These are phyloP conservation scores for Fomitopsis serialis DNA, from an alignment of 768 basidiomycete genomes.

Conservation along the genomic window DNA sequence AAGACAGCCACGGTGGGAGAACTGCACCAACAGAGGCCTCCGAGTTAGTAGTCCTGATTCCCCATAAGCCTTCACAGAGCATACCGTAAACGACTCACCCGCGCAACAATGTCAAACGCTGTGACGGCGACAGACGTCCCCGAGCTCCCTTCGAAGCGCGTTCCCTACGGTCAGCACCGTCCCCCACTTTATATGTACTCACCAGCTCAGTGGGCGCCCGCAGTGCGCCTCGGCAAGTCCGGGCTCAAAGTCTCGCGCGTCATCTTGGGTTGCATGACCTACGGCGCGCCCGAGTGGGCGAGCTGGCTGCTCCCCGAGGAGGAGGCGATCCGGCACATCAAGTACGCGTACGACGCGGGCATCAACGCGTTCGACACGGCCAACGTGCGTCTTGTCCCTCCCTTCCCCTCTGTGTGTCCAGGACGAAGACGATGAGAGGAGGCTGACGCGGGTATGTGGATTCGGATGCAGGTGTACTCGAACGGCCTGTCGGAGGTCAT, in stretches of 20 bases:
- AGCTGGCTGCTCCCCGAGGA: slow-evolving; percentile 34
- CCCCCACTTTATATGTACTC: not conserved
- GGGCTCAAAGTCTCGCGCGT: slow-evolving; percentile 25
- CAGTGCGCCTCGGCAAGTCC: slow-evolving; percentile 25
- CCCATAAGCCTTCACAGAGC: too few relatives aligned
- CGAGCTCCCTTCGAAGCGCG: slow-evolving; percentile 1
- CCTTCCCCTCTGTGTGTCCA: too few relatives aligned
- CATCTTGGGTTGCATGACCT: slow-evolving; percentile 33
- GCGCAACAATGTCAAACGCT: too few relatives aligned
- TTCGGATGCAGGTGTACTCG: slow-evolving; percentile 27
- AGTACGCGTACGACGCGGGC: slow-evolving; percentile 35
- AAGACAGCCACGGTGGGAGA: too few relatives aligned
- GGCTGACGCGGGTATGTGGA: not conserved
- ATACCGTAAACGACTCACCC: too few relatives aligned
- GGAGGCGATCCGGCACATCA: slow-evolving; percentile 34
- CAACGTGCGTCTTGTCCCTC: not conserved
- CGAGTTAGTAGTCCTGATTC: too few relatives aligned
- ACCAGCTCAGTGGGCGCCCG: not conserved
- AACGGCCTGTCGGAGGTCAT: slow-evolving; percentile 38
- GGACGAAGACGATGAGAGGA: too few relatives aligned
- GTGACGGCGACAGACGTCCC: slow-evolving; percentile 1
- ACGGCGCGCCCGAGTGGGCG: slow-evolving; percentile 26
- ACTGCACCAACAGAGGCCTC: too few relatives aligned
- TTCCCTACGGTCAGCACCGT: not conserved
- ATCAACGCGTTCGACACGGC: slow-evolving; percentile 32